Evolutionary conservation across 352 stramenopile genomes (phyloP).

Genomic region (Phytophthora pluvialis): DNA sequence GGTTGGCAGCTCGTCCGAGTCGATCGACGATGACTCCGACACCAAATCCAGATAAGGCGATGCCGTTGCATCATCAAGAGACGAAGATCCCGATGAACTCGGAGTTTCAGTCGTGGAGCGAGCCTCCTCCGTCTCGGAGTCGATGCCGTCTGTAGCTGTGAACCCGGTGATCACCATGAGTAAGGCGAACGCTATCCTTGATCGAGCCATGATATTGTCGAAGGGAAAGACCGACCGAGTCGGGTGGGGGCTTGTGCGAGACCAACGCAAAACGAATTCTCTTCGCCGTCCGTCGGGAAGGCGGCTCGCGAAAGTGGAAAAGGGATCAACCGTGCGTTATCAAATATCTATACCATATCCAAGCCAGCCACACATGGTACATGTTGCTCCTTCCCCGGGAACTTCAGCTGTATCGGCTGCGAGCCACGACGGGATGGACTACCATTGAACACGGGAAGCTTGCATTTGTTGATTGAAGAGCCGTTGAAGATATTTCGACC

Average conservation of each 20-base stretch:
- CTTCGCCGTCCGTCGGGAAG: background rate
- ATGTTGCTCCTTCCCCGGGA: constrained; percentile 5
- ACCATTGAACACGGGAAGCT: constrained; percentile 21
- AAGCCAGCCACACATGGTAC: background rate
- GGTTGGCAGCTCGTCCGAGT: background rate
- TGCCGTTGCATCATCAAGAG: background rate
- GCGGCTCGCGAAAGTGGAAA: background rate
- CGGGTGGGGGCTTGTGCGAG: constrained; percentile 6
- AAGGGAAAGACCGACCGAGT: constrained; percentile 2
- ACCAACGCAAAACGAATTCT: constrained; percentile 21
- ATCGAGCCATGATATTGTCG: constrained; percentile 21
- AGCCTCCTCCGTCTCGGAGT: background rate
- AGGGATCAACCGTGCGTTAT: constrained; percentile 1
- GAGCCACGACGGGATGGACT: constrained; percentile 30
- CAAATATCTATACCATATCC: background rate
- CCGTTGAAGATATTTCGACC: constrained; percentile 30
- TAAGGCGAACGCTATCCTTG: constrained; percentile 6
- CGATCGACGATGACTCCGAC: constrained; percentile 2
- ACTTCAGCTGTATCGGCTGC: constrained; percentile 24
- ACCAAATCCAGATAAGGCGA: background rate
- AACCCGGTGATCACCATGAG: constrained; percentile 6
- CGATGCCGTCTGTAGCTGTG: constrained; percentile 2
- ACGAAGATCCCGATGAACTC: background rate
- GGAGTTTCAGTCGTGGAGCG: constrained; percentile 3
- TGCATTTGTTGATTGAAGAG: constrained; percentile 16